These are phyloP conservation scores for Artemisia tridentata DNA, from an alignment of 129 eudicot species.

Conservation along the genomic window DNA sequence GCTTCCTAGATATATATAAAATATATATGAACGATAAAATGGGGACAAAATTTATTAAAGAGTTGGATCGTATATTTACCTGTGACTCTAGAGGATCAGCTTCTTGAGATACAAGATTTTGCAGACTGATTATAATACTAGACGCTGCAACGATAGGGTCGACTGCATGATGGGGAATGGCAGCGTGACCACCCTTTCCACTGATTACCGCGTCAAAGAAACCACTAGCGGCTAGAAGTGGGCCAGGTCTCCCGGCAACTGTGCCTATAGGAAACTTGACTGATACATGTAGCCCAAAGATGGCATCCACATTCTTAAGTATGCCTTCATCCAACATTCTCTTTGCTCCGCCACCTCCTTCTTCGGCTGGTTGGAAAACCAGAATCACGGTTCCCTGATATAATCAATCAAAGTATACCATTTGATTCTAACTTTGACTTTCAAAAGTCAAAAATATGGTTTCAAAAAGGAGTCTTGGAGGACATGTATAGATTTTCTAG, in stretches of 20 bases:
- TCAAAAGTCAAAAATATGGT: no score
- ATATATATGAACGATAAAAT: not conserved
- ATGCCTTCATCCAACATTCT: slow-evolving; percentile 41
- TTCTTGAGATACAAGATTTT: slow-evolving; percentile 57
- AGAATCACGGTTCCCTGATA: slow-evolving; percentile 56
- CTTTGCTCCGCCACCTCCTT: slow-evolving; percentile 63
- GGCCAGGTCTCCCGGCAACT: slow-evolving; percentile 41
- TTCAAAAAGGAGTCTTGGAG: no score
- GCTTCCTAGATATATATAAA: not conserved
- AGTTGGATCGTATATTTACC: slow-evolving; percentile 24
- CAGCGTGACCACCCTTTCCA: slow-evolving; percentile 74
- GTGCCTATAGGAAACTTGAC: slow-evolving; percentile 31
- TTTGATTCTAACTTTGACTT: no score
- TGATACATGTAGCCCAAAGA: slow-evolving; percentile 51
- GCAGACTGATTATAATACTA: slow-evolving; percentile 41
- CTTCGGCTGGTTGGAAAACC: slow-evolving; percentile 68
- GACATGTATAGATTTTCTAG: no score
- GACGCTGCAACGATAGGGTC: slow-evolving; percentile 61
- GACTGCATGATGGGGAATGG: slow-evolving; percentile 51
- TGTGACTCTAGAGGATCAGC: slow-evolving; percentile 60
- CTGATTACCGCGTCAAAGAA: slow-evolving; percentile 50
- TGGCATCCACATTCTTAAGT: slow-evolving; percentile 46
- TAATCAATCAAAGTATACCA: not conserved
- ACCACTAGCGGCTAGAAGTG: slow-evolving; percentile 46
- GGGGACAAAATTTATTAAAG: not conserved